Conservation (phyloP, 768 basidiomycete species). For the Polyporus arcularius region DNA sequence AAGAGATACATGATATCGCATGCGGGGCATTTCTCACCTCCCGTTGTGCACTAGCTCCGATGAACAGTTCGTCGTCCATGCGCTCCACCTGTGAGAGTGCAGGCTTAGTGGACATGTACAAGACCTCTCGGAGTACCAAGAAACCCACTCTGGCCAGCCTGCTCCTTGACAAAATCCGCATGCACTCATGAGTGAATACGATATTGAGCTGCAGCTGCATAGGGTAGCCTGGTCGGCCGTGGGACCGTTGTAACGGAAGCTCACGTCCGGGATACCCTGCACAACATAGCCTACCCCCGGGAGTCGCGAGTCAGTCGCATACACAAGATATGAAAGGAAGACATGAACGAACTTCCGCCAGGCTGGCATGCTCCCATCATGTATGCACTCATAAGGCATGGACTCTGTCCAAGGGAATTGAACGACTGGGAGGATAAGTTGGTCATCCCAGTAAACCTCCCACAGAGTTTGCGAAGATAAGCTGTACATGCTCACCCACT, state of each 20-base stretch:
- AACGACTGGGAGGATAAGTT: slow-evolving; percentile 32
- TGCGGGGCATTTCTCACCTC: background rate
- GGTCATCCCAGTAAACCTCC: background rate
- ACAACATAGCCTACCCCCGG: slow-evolving; percentile 40
- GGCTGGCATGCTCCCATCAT: slow-evolving; percentile 42
- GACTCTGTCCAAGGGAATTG: slow-evolving; percentile 42
- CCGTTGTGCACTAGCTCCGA: background rate
- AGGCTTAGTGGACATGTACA: background rate
- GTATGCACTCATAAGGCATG: slow-evolving; percentile 46
- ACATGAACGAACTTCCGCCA: slow-evolving; percentile 33
- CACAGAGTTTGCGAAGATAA: no score
- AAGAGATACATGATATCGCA: background rate
- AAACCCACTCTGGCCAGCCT: slow-evolving; percentile 3
- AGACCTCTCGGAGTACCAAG: background rate
- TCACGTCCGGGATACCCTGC: slow-evolving; percentile 29
- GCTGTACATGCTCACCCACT: slow-evolving; percentile 1
- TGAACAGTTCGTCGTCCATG: slow-evolving; percentile 2
- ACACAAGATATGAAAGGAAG: background rate
- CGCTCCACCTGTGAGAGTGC: background rate
- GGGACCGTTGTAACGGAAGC: slow-evolving; percentile 39
- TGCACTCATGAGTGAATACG: slow-evolving; percentile 54
- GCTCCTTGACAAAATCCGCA: slow-evolving; percentile 50
- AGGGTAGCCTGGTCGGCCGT: slow-evolving; percentile 33
- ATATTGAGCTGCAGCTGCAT: slow-evolving; percentile 55
- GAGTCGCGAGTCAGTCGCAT: background rate